Evolutionary conservation across 2,329 filamentous ascomycete species (phyloP), one percentile per base, ranked within the genome.

Genomic region (Colletotrichum australisinense): DNA sequence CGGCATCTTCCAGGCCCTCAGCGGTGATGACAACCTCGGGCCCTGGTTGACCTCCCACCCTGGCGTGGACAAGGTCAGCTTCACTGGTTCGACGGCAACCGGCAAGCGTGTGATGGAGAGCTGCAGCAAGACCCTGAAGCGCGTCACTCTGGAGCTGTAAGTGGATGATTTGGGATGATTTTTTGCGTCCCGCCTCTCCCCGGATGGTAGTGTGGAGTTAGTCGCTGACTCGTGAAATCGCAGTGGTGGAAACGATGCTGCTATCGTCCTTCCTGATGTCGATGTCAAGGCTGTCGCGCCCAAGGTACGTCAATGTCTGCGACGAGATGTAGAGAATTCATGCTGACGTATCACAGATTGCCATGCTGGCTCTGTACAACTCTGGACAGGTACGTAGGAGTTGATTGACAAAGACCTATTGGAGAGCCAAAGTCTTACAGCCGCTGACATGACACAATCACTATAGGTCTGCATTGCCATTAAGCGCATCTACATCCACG

Each of bases 1-100:
- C 0, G 91, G 91, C 52, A 88, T 93, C n/a, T 78, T 93, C 9
- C 90, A 92, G 77, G 88, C 84, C 0, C 81, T 93, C 1, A 88
- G 88, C 64, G 91, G 91, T 11, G 89, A 89, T 66, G 90, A 92
- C 76, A 83, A 85, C 63, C 86, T 93, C 11, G 91, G 91, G 4
- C 89, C 88, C 1, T 86, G 85, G 85, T 79, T 93, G 64, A 91
- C 89, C 0, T 80, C 78, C n/a, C 90, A 93, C 76, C 88, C 89
- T 0, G 88, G 85, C 24, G 86, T 92, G 68, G 85, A 87, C 69
- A 93, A 91, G 84, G 88, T 93, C 78, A 86, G 84, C 75, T 93
- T 93, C 81, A 93, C 91, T 0, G 90, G 91, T 3, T 91, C 88
- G 12, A 89, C 85, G 7, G 83, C 84, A 0, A 91, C 89, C 0